Evolutionary conservation across 2,329 filamentous ascomycete genomes (phyloP), one percentile per base, ranked within the genome.

Genomic region (Sclerotinia glacialis): DNA sequence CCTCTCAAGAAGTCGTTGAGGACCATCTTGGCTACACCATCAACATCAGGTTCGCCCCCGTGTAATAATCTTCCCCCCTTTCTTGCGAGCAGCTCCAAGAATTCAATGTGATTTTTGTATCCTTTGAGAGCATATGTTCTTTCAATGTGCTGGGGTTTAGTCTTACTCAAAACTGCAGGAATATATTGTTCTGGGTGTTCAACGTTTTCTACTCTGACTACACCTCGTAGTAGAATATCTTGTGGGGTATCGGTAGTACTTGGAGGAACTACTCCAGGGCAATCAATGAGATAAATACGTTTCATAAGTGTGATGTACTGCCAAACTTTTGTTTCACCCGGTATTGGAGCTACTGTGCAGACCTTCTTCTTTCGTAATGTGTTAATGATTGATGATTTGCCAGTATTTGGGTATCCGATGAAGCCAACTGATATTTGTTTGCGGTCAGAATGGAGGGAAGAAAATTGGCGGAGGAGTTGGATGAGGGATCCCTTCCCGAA

Each of bases 101-200:
- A 96, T 69, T 94, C 88, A 18, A 90, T 88, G 21, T 91, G 83
- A 72, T 91, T 86, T 7, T 85, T 85, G 82, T 91, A 96, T 16
- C 89, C 89, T 74, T 87, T 91, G 31, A 99, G 81, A 65, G 95
- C 92, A 72, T 99, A 99, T 1, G 95, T 98, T 71, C 93, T 87
- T 76, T 97, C 92, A 74, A 99, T 85, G 76, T 99, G 94, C 68
- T 91, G 90, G 46, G 86, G 85, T 79, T 97, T 94, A 49, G 95
- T 93, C 67, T 89, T 89, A 59, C 81, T 83, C 64, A 99, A 80
- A 2, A 98, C 86, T 18, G 90, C 91, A 0, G 90, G 86, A 53
- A 99, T 95, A 76, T 99, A 99, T 74, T 99, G 95, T 74, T 96
- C 93, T 0, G 95, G 95, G 74, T 98, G 91, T 72, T 97, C 91